phyloP scores from a whole-genome alignment of 2,329 filamentous ascomycete species.

The Botrytis galanthina region DNA sequence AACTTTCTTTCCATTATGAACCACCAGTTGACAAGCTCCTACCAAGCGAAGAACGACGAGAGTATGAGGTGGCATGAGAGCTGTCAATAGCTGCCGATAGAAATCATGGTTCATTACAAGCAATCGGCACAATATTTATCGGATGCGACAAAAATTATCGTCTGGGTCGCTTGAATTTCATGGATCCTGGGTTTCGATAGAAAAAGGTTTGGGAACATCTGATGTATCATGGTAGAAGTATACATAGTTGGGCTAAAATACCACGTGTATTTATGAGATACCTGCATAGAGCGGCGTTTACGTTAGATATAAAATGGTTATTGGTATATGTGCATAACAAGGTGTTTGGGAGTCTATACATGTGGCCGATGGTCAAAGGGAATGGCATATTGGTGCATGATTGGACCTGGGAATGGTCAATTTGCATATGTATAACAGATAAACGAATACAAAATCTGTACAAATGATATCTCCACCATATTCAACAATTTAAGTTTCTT shows the following conservation, averaged over 20 bases:
- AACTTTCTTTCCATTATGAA: background rate
- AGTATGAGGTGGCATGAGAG: background rate
- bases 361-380: background rate
- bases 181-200: background rate
- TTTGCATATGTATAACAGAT: constrained; percentile 3
- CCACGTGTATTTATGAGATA: constrained; percentile 10
- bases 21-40: background rate
- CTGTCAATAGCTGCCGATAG: background rate
- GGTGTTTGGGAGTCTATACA: constrained; percentile 17
- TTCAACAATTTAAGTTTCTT: background rate
- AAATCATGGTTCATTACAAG: background rate
- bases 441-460: constrained; percentile 6
- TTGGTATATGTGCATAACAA: constrained; percentile 11
- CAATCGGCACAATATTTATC: background rate
- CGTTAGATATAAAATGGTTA: constrained; percentile 13
- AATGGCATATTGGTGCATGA: background rate
- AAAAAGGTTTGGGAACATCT: background rate
- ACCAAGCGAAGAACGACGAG: background rate
- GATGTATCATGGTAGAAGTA: background rate
- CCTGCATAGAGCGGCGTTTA: constrained; percentile 17
- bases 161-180: background rate
- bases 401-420: too few relatives aligned
- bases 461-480: background rate
- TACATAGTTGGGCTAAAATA: background rate
- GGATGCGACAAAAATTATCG: background rate